Base-by-base conservation (phyloP, 75 land plant genomes). In the Cunninghamia lanceolata region DNA sequence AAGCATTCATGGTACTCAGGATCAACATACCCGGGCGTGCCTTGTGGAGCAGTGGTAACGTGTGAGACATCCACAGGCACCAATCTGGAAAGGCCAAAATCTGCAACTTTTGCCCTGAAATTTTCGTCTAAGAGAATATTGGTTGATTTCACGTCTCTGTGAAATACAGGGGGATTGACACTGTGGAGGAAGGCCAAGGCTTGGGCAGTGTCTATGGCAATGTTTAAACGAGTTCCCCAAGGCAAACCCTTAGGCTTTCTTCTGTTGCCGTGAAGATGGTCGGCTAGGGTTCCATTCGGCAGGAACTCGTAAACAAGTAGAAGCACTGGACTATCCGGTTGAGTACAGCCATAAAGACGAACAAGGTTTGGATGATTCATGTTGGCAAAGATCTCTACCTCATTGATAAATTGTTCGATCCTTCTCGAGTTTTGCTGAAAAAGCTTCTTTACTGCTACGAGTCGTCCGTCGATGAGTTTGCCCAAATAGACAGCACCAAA, bases 21-120 rank as follows among this genome's bases (percentile, higher is more conserved):
- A 82, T 91, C 92, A 11, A 88, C 82, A 76, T 90, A 90, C 42
- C 91, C 91, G 1, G 89, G 89, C 35, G 92, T 91, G 52, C 80
- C 91, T 74, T 91, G 92, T 4, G 92, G 90, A 35, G 75, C 87
- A 38, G 90, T 91, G 3, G 92, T 87, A 32, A 91, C 79, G 70
- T 91, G 92, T 4, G 90, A 76, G 3, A 38, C 86, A 36, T 89
- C 86, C 19, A 73, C 36, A 28, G 82, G 78, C 70, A 88, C 90
- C 32, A 88, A 73, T 79, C 87, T 85, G 30, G 91, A 91, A 17
- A 92, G 86, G 25, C 93, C 93, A 63, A 92, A 92, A 71, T 92
- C 93, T 1, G 88, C 91, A 1, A 92, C 87, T 46, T 92, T 92
- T 30, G 71, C 85, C n/a, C 80, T 76, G 79, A 88, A 86, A 84